Evolutionary conservation across 495 filamentous ascomycete genomes (phyloP).

Genomic region (Mytilinidion resinicola): DNA sequence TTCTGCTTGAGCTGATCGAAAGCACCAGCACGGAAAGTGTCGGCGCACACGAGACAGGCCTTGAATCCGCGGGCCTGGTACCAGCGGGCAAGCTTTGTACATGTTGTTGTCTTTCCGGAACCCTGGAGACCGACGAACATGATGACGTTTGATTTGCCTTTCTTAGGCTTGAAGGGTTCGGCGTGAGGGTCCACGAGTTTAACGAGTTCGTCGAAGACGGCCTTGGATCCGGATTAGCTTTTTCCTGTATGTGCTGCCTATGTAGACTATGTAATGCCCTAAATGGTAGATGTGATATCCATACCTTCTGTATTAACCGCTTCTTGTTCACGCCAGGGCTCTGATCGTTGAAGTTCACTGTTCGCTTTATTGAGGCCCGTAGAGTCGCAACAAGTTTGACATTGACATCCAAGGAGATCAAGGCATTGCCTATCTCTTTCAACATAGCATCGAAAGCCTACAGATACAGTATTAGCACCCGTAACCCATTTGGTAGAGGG

Average conservation of each 20-base stretch:
- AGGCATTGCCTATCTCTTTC: slow-evolving; percentile 90
- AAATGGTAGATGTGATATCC: no score
- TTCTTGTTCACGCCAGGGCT: slow-evolving; percentile 92
- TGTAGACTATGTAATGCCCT: no score
- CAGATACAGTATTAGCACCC: slow-evolving; percentile 9
- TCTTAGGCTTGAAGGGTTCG: slow-evolving; percentile 94
- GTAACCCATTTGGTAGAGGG: not conserved
- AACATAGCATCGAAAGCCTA: slow-evolving; percentile 97
- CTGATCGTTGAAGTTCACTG: slow-evolving; percentile 89
- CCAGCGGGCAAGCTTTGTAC: slow-evolving; percentile 92
- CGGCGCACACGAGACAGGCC: slow-evolving; percentile 89
- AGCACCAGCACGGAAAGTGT: slow-evolving; percentile 96
- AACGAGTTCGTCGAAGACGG: slow-evolving; percentile 96
- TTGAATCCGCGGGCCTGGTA: slow-evolving; percentile 94
- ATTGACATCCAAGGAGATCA: slow-evolving; percentile 94
- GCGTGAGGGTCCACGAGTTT: slow-evolving; percentile 92
- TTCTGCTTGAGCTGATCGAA: slow-evolving; percentile 99
- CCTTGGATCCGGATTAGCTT: slow-evolving; percentile 23
- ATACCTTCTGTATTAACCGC: slow-evolving; percentile 81
- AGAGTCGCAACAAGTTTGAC: slow-evolving; percentile 87
- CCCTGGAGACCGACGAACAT: slow-evolving; percentile 99
- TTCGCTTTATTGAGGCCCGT: slow-evolving; percentile 83
- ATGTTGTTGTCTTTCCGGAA: slow-evolving; percentile 95
- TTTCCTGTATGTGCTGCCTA: not conserved
- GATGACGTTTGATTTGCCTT: slow-evolving; percentile 91